A percentile compares a stretch with the other conserved stretches of the same genome.
Conservation (phyloP, 192 early-diverging fungal genomes). For the Podochytrium sp. region DNA sequence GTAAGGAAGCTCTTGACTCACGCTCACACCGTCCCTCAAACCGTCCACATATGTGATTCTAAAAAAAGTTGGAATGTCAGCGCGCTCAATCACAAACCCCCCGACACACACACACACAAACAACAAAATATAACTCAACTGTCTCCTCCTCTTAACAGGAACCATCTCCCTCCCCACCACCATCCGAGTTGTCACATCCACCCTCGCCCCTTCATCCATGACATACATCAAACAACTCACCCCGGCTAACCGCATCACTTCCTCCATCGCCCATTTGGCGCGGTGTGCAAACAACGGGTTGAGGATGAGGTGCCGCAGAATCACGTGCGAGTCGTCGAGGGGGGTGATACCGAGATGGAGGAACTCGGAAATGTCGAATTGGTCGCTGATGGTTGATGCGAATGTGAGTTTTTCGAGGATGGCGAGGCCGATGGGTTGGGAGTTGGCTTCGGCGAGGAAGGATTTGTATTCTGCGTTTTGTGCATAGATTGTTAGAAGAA, state of each 20-base stretch:
- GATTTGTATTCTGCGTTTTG: constrained; percentile 27
- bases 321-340: constrained; percentile 23
- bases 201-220: constrained; percentile 7
- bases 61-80: constrained; percentile 6
- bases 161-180: constrained; percentile 41
- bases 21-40: constrained; percentile 44
- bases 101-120: constrained; percentile 27
- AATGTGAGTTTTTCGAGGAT: constrained; percentile 38
- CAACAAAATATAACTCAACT: constrained; percentile 33
- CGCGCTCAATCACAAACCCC: no score
- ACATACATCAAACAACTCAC: constrained; percentile 45
- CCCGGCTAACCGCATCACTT: constrained; percentile 48
- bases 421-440: constrained; percentile 39
- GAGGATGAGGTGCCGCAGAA: constrained; percentile 43
- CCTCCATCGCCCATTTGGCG: constrained; percentile 50
- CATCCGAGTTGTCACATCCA: constrained; percentile 41
- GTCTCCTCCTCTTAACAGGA: constrained; percentile 45
- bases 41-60: constrained; percentile 53
- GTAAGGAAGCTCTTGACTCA: constrained; percentile 39
- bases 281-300: constrained; percentile 54
- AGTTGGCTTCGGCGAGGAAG: constrained; percentile 36
- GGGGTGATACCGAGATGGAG: constrained; percentile 27
- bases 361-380: constrained; percentile 56
- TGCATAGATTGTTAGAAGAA: neutral
- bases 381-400: constrained; percentile 42